Base-by-base conservation (phyloP, 306 rosid species). In the Prunus campanulata region DNA sequence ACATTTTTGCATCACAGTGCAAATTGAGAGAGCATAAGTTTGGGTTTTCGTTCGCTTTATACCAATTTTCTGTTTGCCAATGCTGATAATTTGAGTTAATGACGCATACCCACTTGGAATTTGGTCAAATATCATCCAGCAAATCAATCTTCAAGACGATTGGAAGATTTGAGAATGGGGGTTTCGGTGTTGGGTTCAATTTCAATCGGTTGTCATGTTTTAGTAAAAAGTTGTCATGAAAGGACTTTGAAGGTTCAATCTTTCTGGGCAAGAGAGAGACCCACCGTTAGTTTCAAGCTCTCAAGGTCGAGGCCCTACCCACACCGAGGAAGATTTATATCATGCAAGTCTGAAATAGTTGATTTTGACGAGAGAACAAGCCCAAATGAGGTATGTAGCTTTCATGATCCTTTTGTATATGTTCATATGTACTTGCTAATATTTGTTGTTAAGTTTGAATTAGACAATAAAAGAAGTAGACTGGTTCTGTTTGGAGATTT, bases 291-390 rank as follows among this genome's bases (percentile, higher is more conserved):
- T 66, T 84, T 91, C 84, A 81, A 84, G 70, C 78, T 70, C 81
- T 71, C 83, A 69, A 75, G 81, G 75, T 60, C 35, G n/a, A 67
- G 70, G 71, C 32, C 48, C 56, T 50, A 20, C 74, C 82, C 82
- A 42, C 46, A 20, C 74, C 82, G 81, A 32, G 72, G 80, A 52
- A 71, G 72, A 54, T 51, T 70, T 70, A 70, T 25, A 49, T 69
- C 80, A 2, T 74, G 90, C 83, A 88, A 87, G 82, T 86, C 76
- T 63, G 91, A 86, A 47, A 61, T 80, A 18, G 16, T 27, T 76
- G 83, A 74, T 30, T 81, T 84, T 52, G 88, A 89, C 60, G 90
- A 91, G 85, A 88, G 97, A 85, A 87, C 85, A n/a, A 88, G 98
- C 88, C 89, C 92, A 44, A 64, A 78, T 60, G 88, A 89, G 93